A percentile compares a stretch with the other conserved stretches of the same genome.
Conservation (phyloP, 2,329 filamentous ascomycete species). For the Fusarium mangiferae region DNA sequence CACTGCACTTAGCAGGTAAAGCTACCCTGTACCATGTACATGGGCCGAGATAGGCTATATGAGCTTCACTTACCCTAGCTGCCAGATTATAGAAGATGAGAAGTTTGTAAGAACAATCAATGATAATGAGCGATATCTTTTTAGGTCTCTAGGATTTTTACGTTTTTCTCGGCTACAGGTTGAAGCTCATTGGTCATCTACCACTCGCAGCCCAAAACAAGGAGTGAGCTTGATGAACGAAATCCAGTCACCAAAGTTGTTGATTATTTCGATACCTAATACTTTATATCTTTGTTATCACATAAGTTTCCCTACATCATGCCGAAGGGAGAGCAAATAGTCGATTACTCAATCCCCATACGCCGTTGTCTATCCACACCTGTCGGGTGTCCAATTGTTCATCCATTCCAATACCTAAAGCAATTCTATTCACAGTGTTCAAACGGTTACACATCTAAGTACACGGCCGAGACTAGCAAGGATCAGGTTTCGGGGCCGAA, state of each 20-base stretch:
- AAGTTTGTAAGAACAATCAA: neutral
- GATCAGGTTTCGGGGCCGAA: constrained; percentile 31
- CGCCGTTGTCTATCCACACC: neutral
- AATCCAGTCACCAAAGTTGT: neutral
- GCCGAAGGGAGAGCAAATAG: neutral
- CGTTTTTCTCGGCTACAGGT: neutral
- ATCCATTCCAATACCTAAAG: neutral
- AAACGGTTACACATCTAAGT: neutral
- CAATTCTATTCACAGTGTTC: neutral
- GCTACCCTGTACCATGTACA: neutral
- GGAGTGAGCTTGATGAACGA: neutral
- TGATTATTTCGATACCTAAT: neutral
- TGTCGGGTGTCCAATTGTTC: neutral
- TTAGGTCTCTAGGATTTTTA: neutral
- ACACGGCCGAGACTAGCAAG: neutral
- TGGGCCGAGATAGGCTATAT: neutral
- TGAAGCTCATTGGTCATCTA: neutral
- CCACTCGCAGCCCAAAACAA: neutral
- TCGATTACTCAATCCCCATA: neutral
- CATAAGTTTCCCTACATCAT: neutral
- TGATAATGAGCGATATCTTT: neutral
- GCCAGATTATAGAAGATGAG: neutral
- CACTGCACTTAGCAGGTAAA: neutral
- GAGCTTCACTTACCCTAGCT: neutral
- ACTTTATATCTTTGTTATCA: neutral